phyloP scores from a whole-genome alignment of 805 yeast genomes.

The Wickerhamiella kurtzmanii region DNA sequence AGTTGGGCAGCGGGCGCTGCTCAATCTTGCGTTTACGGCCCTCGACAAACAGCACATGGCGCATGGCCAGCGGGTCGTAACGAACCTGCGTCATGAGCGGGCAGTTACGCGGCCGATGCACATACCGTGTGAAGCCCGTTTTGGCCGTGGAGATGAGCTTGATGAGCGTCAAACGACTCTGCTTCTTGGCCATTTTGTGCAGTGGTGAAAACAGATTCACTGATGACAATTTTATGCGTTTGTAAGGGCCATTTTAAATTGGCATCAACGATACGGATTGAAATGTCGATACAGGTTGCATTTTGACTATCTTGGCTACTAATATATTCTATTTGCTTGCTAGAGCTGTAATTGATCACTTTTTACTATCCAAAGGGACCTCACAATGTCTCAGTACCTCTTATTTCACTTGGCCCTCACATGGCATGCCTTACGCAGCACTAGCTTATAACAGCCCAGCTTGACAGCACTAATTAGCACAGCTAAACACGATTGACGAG shows the following conservation, averaged over 20 bases:
- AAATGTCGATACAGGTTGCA: too few relatives aligned
- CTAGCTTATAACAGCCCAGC: too few relatives aligned
- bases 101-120: conserved; percentile 69
- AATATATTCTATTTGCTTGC: neutral
- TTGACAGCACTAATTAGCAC: too few relatives aligned
- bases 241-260: too few relatives aligned
- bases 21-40: conserved; percentile 69
- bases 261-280: neutral
- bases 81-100: conserved; percentile 68
- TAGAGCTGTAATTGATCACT: too few relatives aligned
- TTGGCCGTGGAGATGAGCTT: conserved; percentile 79
- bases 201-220: neutral
- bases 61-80: conserved; percentile 70
- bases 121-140: conserved; percentile 76
- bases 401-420: too few relatives aligned
- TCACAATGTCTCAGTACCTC: too few relatives aligned
- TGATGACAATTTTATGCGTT: neutral
- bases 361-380: too few relatives aligned
- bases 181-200: conserved; percentile 36
- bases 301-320: too few relatives aligned
- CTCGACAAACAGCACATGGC: conserved; percentile 86
- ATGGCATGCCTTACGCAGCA: too few relatives aligned
- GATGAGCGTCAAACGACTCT: conserved; percentile 67
- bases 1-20: conserved; percentile 18
- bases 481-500: too few relatives aligned